Base-by-base conservation (phyloP, 441 rosid genomes). In the Pelargonium citronellum region DNA sequence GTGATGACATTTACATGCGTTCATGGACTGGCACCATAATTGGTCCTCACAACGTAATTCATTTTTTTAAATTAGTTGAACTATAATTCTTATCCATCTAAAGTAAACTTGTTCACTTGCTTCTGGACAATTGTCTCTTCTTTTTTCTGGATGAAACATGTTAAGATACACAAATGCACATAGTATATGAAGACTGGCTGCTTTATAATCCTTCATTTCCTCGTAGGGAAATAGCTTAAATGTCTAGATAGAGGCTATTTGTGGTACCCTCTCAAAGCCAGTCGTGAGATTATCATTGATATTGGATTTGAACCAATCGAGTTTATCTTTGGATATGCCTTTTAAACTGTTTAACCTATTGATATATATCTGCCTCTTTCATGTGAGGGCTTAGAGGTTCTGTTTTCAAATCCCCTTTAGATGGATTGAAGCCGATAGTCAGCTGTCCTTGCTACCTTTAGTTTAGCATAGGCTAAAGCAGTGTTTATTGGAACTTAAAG, bases 21-120 rank as follows among this genome's bases (percentile, higher is more conserved):
- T 91, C 99, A 43, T 94, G 99, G 99, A 94, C 97, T 69, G 99
- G 99, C 81, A 95, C 99, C 24, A 82, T 95, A 67, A 95, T 95
- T 61, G 97, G 97, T 80, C 97, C 96, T 70, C 97, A 87, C 83
- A 94, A 94, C 84, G 99, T 94, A 90, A 82, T 68, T 74, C 57
- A 39, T 73, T 3, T 0, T 64, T 7, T 4, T 6, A 15, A 15
- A 6, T 27, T 6, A 41, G 15, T 41, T 41, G 13, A 53, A 53
- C 60, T 53, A 16, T n/a, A 7, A 15, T n/a, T 1, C 20, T 53
- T 6, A 6, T 51, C 16, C 58, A 7, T 51, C 58, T n/a, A 16
- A 51, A 6, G 4, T 0, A 51, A 51, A 17, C 17, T 15, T n/a
- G 58, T 51, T 51, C 20, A n/a, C 17, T 0, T 13, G 58, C 20